These are phyloP conservation scores for Suhomyces bokatorum DNA, from an alignment of 1,139 yeast species.

Conservation along the genomic window DNA sequence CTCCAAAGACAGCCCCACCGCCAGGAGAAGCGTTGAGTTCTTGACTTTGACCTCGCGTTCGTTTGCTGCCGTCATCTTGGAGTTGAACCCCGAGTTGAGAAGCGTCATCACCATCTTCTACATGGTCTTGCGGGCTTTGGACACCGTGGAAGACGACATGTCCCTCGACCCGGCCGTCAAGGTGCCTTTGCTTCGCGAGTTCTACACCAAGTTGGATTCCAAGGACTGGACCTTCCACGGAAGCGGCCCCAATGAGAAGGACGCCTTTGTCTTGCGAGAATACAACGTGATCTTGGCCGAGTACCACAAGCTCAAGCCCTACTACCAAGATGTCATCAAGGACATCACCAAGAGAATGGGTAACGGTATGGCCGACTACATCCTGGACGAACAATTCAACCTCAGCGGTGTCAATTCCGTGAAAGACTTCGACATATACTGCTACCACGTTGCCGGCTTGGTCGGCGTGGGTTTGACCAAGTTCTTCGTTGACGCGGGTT, in stretches of 20 bases:
- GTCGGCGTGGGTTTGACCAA: slow-evolving; percentile 95
- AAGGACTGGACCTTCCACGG: slow-evolving; percentile 83
- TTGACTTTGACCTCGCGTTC: slow-evolving; percentile 79
- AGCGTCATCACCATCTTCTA: slow-evolving; percentile 82
- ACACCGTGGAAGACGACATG: slow-evolving; percentile 97
- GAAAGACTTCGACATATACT: slow-evolving; percentile 83
- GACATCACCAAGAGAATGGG: slow-evolving; percentile 88
- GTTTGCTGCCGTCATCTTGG: slow-evolving; percentile 88
- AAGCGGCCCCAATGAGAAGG: slow-evolving; percentile 74
- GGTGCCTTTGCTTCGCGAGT: slow-evolving; percentile 70
- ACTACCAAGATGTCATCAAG: slow-evolving; percentile 74
- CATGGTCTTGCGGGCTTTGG: slow-evolving; percentile 83
- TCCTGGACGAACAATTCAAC: slow-evolving; percentile 75
- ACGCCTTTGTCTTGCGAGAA: slow-evolving; percentile 73
- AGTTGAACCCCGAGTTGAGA: slow-evolving; percentile 86
- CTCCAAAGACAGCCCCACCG: slow-evolving; percentile 42
- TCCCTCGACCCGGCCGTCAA: slow-evolving; percentile 69
- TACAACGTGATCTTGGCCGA: slow-evolving; percentile 66
- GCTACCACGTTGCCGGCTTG: slow-evolving; percentile 96
- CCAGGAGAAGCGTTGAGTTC: slow-evolving; percentile 68
- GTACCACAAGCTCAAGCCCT: slow-evolving; percentile 70
- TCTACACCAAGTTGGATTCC: slow-evolving; percentile 60
- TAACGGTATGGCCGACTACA: slow-evolving; percentile 96
- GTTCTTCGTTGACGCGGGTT: slow-evolving; percentile 68
- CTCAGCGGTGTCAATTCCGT: slow-evolving; percentile 75